phyloP scores from a whole-genome alignment of 1,284 basidiomycete species.

The Leccinum proliferum region DNA sequence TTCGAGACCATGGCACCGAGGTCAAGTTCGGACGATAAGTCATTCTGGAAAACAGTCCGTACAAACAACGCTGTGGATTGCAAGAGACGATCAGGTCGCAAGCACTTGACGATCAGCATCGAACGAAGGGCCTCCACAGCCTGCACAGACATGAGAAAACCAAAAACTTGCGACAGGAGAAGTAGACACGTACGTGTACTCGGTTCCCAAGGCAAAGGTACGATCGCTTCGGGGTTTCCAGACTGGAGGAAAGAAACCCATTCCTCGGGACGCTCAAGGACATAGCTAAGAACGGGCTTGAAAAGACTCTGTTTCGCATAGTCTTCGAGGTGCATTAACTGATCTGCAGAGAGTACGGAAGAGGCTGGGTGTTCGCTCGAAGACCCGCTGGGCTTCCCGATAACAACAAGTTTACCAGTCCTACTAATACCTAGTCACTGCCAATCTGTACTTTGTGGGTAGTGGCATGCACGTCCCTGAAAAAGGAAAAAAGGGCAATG shows the following conservation, averaged over 20 bases:
- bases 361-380: slow-evolving; percentile 35
- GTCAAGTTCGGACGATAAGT: slow-evolving; percentile 75
- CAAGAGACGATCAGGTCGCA: slow-evolving; percentile 85
- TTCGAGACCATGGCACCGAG: slow-evolving; percentile 71
- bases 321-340: slow-evolving; percentile 59
- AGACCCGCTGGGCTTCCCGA: slow-evolving; percentile 32
- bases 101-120: slow-evolving; percentile 35
- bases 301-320: slow-evolving; percentile 72
- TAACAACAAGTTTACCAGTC: no score
- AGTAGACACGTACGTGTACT: slow-evolving; percentile 53
- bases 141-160: slow-evolving; percentile 1
- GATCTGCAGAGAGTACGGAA: slow-evolving; percentile 58
- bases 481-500: no score
- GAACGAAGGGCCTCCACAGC: no score
- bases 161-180: neutral
- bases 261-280: slow-evolving; percentile 58
- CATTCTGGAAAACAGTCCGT: slow-evolving; percentile 69
- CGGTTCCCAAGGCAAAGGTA: slow-evolving; percentile 77
- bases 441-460: no score
- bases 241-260: slow-evolving; percentile 80
- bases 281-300: slow-evolving; percentile 69
- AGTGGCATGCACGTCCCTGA: no score
- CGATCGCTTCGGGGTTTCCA: slow-evolving; percentile 61
- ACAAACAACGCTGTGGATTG: slow-evolving; percentile 80
- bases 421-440: no score